Conservation (phyloP, 345 rosid genomes). For the Capsella bursapastoris region DNA sequence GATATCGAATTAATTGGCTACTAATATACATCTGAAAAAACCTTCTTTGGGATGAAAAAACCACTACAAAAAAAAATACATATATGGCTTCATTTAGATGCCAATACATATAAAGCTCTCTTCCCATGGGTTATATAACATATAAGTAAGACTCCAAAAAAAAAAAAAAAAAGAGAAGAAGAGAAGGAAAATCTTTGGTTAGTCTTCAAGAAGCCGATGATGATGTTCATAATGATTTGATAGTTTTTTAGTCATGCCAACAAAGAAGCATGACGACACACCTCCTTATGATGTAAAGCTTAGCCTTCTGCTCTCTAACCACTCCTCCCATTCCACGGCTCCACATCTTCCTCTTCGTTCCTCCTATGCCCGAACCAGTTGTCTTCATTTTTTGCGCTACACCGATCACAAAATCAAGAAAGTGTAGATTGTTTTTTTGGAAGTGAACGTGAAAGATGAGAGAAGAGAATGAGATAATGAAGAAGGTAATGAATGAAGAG, state of each 20-base stretch:
- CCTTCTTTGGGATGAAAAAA: constrained; percentile 28
- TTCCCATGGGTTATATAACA: constrained; percentile 32
- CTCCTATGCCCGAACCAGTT: constrained; percentile 53
- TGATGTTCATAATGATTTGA: constrained; percentile 19
- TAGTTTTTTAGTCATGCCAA: constrained; percentile 63
- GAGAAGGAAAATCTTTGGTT: constrained; percentile 6
- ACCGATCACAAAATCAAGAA: constrained; percentile 8
- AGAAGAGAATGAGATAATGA: not conserved
- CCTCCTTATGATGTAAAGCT: constrained; percentile 80
- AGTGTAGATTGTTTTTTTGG: not conserved
- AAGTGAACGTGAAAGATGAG: not conserved
- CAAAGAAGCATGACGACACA: constrained; percentile 88
- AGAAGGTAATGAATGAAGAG: constrained; percentile 36
- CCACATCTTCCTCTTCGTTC: constrained; percentile 70
- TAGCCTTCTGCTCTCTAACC: constrained; percentile 81
- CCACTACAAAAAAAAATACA: constrained; percentile 20
- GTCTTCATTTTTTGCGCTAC: constrained; percentile 55
- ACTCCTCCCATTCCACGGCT: constrained; percentile 72
- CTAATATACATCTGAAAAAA: constrained; percentile 34
- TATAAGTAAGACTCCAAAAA: constrained; percentile 23
- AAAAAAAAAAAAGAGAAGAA: not conserved
- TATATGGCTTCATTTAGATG: constrained; percentile 27
- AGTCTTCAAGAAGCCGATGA: constrained; percentile 27
- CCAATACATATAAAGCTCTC: constrained; percentile 31
- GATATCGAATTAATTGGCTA: constrained; percentile 11